Evolutionary conservation across 495 filamentous ascomycete species (phyloP).

Genomic region (Penicillium tannophilum): DNA sequence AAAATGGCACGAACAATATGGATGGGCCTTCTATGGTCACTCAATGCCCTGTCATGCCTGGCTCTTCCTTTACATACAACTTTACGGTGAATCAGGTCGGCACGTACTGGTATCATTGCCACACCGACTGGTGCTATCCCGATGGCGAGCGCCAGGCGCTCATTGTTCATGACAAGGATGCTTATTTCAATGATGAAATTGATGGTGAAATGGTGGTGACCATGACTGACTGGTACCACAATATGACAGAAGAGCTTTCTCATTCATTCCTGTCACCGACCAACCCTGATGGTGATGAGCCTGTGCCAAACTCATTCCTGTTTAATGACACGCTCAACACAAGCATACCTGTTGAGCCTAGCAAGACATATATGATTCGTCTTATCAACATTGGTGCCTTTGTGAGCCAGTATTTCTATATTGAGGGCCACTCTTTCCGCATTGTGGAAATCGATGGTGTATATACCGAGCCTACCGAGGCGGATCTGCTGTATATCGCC

Average conservation of each 20-base stretch:
- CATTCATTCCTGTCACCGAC: conserved; percentile 17
- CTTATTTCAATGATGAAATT: conserved; percentile 62
- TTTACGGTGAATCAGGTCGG: conserved; percentile 78
- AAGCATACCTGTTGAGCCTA: conserved; percentile 63
- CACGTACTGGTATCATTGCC: conserved; percentile 85
- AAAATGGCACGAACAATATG: conserved; percentile 69
- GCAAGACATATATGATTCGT: conserved; percentile 79
- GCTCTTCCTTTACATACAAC: conserved; percentile 71
- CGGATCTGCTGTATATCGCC: conserved; percentile 63
- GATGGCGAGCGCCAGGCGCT: conserved; percentile 74
- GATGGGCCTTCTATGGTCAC: conserved; percentile 63
- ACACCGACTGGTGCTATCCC: conserved; percentile 67
- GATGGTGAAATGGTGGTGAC: conserved; percentile 68
- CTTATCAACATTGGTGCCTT: conserved; percentile 77
- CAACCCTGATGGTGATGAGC: conserved; percentile 58
- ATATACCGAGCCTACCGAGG: conserved; percentile 37
- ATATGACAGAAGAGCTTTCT: conserved; percentile 47
- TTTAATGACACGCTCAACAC: conserved; percentile 60
- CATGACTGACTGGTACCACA: conserved; percentile 66
- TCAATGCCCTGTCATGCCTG: conserved; percentile 3
- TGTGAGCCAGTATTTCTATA: conserved; percentile 75
- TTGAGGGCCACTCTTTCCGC: conserved; percentile 67
- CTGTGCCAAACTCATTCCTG: conserved; percentile 53
- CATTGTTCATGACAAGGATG: conserved; percentile 65
- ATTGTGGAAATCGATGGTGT: conserved; percentile 60